These are phyloP conservation scores for Sugiyamaella floridensis DNA, from an alignment of 805 yeast genomes.

Conservation along the genomic window DNA sequence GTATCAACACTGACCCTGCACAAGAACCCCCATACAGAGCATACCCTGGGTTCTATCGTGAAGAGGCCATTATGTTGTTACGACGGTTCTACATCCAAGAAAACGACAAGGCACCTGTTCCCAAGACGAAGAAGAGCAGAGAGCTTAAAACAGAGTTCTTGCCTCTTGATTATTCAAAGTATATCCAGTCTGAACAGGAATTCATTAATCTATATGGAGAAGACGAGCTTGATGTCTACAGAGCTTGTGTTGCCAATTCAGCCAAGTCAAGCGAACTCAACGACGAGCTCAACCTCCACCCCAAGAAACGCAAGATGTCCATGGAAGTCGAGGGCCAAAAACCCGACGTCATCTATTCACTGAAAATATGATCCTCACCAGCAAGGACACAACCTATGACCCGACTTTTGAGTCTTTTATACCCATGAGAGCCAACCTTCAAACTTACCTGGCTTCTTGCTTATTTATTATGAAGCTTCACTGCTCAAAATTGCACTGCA, in stretches of 20 bases:
- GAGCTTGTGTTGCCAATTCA: not conserved
- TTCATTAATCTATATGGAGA: constrained; percentile 48
- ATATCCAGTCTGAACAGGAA: constrained; percentile 40
- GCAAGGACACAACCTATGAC: not conserved
- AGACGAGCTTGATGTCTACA: constrained; percentile 26
- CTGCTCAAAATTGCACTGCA: not conserved
- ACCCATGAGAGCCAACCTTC: no score
- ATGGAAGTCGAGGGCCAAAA: constrained; percentile 9
- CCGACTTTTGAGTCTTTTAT: no score
- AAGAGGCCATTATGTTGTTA: constrained; percentile 75
- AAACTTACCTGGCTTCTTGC: no score
- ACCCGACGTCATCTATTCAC: constrained; percentile 8
- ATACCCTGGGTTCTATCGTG: constrained; percentile 70
- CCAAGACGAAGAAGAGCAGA: constrained; percentile 59
- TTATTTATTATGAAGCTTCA: not conserved
- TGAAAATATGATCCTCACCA: not conserved
- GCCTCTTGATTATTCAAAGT: constrained; percentile 48
- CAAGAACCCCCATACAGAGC: constrained; percentile 41
- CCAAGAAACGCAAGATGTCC: constrained; percentile 16
- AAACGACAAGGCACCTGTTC: constrained; percentile 78
- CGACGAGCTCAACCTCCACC: constrained; percentile 1
- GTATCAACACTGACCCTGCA: constrained; percentile 43
- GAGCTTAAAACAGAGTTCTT: constrained; percentile 46
- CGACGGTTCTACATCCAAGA: constrained; percentile 81
- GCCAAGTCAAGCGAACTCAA: constrained; percentile 1